phyloP scores from a whole-genome alignment of 257 asterid species.

The Solanum piurae region DNA sequence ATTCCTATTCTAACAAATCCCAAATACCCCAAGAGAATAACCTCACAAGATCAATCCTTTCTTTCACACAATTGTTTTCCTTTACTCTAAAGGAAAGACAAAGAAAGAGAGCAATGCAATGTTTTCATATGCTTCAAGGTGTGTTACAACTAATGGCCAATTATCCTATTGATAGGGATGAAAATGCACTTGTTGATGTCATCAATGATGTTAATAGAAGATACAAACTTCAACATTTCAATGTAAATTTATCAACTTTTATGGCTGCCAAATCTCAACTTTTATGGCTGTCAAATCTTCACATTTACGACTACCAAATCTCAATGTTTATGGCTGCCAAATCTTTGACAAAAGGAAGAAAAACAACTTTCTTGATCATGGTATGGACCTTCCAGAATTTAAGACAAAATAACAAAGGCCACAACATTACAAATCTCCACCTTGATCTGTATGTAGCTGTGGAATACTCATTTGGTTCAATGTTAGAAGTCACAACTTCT shows the following conservation, averaged over 20 bases:
- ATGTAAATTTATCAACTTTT: not conserved
- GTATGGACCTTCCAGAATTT: not conserved
- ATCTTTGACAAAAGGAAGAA: not conserved
- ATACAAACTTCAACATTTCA: not conserved
- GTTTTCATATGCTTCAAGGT: not conserved
- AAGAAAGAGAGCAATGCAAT: not conserved
- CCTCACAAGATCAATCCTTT: not conserved
- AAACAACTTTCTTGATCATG: not conserved
- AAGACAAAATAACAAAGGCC: not conserved
- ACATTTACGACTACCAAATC: not conserved
- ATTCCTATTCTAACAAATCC: not conserved
- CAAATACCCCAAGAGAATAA: not conserved
- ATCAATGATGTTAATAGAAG: not conserved
- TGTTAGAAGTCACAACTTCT: not conserved
- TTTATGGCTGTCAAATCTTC: not conserved
- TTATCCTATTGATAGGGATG: not conserved
- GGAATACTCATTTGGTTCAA: not conserved
- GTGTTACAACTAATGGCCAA: not conserved
- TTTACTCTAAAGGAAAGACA: not conserved
- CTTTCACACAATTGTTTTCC: not conserved
- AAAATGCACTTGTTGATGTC: not conserved
- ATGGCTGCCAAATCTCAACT: not conserved
- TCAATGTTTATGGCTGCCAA: not conserved
- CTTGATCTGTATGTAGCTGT: not conserved
- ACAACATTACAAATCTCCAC: not conserved